Percentiles rank a stretch among this genome's conserved stretches.
Conservation (phyloP, 2,329 filamentous ascomycete genomes). For the Aspergillus novofumigatus region DNA sequence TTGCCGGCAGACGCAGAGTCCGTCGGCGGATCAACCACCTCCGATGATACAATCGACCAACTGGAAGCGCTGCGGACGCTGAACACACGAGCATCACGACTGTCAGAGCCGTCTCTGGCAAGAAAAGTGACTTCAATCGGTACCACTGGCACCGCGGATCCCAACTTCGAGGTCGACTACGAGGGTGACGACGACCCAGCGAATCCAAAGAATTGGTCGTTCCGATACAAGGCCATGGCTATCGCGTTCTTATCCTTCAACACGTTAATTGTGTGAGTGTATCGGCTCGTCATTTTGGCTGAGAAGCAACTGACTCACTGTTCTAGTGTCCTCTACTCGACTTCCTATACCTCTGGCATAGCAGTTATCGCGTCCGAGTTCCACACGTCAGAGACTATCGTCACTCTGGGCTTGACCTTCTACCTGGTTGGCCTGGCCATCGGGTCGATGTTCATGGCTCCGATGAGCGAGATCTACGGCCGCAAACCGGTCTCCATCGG, state of each 20-base stretch:
- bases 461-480: slow-evolving; percentile 52
- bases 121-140: slow-evolving; percentile 43
- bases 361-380: slow-evolving; percentile 67
- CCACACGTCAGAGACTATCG: slow-evolving; percentile 52
- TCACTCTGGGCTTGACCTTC: slow-evolving; percentile 71
- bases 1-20: slow-evolving; percentile 20
- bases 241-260: slow-evolving; percentile 55
- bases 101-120: slow-evolving; percentile 33
- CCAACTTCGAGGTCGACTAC: slow-evolving; percentile 71
- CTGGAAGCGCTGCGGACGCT: slow-evolving; percentile 24
- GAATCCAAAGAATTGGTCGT: slow-evolving; percentile 66
- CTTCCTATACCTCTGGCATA: slow-evolving; percentile 70
- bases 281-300: no score
- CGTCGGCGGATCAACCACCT: slow-evolving; percentile 24
- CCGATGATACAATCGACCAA: slow-evolving; percentile 23
- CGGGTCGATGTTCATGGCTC: slow-evolving; percentile 69
- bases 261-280: slow-evolving; percentile 50
- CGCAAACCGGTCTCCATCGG: slow-evolving; percentile 60
- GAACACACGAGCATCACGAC: slow-evolving; percentile 27
- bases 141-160: slow-evolving; percentile 46
- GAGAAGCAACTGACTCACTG: background rate
- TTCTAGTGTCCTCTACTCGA: slow-evolving; percentile 64
- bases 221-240: slow-evolving; percentile 54
- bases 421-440: slow-evolving; percentile 72
- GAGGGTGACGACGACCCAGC: slow-evolving; percentile 56